phyloP scores from a whole-genome alignment of 176 grass and related monocot genomes.

The Avena sativa region DNA sequence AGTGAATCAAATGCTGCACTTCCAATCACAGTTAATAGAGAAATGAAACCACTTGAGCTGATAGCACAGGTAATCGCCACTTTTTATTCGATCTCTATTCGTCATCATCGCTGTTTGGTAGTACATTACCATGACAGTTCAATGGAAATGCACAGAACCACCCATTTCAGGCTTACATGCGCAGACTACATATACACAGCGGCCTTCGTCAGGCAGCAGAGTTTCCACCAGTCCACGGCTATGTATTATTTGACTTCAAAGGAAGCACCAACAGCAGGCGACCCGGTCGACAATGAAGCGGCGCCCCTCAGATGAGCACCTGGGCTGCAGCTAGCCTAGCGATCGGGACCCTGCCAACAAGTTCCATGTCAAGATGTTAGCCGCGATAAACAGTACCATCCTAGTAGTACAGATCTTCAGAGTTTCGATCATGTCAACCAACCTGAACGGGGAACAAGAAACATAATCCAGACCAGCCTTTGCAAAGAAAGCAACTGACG shows the following conservation, averaged over 20 bases:
- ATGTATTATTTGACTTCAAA: slow-evolving; percentile 44
- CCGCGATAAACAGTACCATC: background rate
- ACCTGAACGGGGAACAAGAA: slow-evolving; percentile 99
- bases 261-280: slow-evolving; percentile 50
- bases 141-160: slow-evolving; percentile 32
- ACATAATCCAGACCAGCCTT: slow-evolving; percentile 92
- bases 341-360: slow-evolving; percentile 74
- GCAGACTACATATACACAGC: slow-evolving; percentile 30
- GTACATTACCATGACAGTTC: slow-evolving; percentile 46
- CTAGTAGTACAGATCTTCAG: background rate
- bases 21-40: too few relatives aligned
- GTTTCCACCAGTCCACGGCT: slow-evolving; percentile 45
- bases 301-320: slow-evolving; percentile 52
- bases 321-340: slow-evolving; percentile 87
- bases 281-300: slow-evolving; percentile 15
- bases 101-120: slow-evolving; percentile 47
- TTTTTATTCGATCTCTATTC: slow-evolving; percentile 47
- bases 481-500: slow-evolving; percentile 94
- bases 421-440: slow-evolving; percentile 10
- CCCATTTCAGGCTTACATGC: slow-evolving; percentile 39
- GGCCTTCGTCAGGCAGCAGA: slow-evolving; percentile 36
- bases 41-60: too few relatives aligned
- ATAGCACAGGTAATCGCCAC: background rate
- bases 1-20: too few relatives aligned
- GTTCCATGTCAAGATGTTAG: slow-evolving; percentile 6